Percentiles rank a stretch among this genome's conserved stretches.
These are phyloP conservation scores for Clonostachys solani DNA, from an alignment of 2,329 filamentous ascomycete genomes.

Conservation along the genomic window DNA sequence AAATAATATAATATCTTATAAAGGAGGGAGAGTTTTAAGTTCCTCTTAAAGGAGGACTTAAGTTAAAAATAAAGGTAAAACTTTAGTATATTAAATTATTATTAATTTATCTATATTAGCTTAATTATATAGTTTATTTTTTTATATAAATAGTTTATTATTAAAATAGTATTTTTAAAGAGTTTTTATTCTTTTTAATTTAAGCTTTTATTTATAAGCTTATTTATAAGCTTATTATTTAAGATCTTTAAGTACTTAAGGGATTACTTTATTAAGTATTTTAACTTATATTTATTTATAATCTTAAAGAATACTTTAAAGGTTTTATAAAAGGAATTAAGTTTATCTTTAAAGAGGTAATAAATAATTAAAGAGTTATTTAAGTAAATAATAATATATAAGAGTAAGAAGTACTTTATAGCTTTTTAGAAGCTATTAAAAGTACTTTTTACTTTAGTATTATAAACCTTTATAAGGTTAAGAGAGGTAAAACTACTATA, in stretches of 20 bases:
- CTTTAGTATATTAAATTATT: not conserved
- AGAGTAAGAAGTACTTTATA: not conserved
- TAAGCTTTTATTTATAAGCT: not conserved
- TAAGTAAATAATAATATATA: not conserved
- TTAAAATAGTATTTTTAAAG: not conserved
- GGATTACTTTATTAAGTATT: not conserved
- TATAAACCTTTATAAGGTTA: not conserved
- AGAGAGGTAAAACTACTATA: not conserved
- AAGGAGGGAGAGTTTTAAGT: too few species aligned
- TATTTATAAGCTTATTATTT: not conserved
- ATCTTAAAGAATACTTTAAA: not conserved
- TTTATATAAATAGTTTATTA: not conserved
- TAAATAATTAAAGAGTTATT: not conserved
- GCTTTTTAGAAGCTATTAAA: not conserved
- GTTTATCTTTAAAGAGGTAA: not conserved
- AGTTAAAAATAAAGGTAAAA: too few species aligned
- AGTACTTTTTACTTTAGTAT: not conserved
- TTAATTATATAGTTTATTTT: not conserved
- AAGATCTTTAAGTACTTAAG: not conserved
- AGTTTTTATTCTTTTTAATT: not conserved
- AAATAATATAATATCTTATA: too few species aligned
- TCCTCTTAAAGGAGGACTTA: too few species aligned
- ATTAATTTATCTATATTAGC: not conserved
- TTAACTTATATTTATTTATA: not conserved
- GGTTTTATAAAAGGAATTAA: not conserved